A percentile compares a stretch with the other conserved stretches of the same genome.
Evolutionary conservation across 805 yeast species (phyloP).

Genomic region (Cyberlindnera bimundalis): DNA sequence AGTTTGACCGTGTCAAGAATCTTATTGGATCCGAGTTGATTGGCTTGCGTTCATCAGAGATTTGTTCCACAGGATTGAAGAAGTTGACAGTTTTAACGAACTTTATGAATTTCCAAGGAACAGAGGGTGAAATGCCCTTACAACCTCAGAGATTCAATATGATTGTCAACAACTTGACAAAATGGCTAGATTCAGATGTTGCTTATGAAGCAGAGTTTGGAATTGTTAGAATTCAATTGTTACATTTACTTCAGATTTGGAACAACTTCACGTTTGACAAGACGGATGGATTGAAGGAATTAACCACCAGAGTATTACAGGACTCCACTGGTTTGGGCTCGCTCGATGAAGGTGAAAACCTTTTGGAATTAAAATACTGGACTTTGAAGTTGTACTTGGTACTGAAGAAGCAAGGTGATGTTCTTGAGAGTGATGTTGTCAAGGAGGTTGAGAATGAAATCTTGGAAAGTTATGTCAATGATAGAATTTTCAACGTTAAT

Average conservation of each 20-base stretch:
- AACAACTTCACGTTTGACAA: slow-evolving; percentile 21
- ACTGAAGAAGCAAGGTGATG: slow-evolving; percentile 26
- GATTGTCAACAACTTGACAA: slow-evolving; percentile 49
- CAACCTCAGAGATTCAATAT: slow-evolving; percentile 64
- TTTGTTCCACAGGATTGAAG: slow-evolving; percentile 41
- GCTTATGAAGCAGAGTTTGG: slow-evolving; percentile 56
- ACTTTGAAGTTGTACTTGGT: slow-evolving; percentile 42
- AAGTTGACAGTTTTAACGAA: slow-evolving; percentile 47
- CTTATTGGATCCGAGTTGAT: slow-evolving; percentile 61
- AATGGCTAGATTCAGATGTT: slow-evolving; percentile 60
- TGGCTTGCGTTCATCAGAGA: slow-evolving; percentile 45
- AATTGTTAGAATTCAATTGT: slow-evolving; percentile 39
- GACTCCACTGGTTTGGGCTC: slow-evolving; percentile 44
- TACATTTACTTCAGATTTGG: slow-evolving; percentile 46
- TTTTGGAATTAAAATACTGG: slow-evolving; percentile 42
- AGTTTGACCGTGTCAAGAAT: slow-evolving; percentile 53
- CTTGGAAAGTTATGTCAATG: slow-evolving; percentile 39
- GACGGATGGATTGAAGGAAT: slow-evolving; percentile 35
- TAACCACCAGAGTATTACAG: slow-evolving; percentile 37
- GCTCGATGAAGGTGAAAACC: slow-evolving; percentile 33
- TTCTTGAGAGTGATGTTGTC: slow-evolving; percentile 32
- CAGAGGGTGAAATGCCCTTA: slow-evolving; percentile 33
- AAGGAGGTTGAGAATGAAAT: slow-evolving; percentile 36
- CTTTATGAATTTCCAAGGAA: slow-evolving; percentile 27
- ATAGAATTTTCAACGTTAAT: slow-evolving; percentile 20